These are phyloP conservation scores for Amylocarpus encephaloides DNA, from an alignment of 2,329 filamentous ascomycete genomes.

Conservation along the genomic window DNA sequence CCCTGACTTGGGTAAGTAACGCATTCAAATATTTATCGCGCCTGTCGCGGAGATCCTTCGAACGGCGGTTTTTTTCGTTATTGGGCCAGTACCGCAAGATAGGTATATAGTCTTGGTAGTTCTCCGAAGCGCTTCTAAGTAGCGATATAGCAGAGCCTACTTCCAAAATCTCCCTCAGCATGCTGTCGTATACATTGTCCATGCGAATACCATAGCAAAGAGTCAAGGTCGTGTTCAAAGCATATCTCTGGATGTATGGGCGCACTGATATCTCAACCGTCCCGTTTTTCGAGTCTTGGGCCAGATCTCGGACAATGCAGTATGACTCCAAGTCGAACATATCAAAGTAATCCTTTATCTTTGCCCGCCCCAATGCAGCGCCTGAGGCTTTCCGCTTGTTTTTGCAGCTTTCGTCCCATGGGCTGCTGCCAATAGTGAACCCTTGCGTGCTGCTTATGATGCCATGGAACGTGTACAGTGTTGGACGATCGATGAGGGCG, in stretches of 20 bases:
- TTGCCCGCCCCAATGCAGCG: constrained; percentile 39
- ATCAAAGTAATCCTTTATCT: constrained; percentile 41
- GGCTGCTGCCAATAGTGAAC: constrained; percentile 48
- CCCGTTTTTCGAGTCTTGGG: constrained; percentile 38
- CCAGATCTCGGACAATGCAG: constrained; percentile 43
- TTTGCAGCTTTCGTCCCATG: constrained; percentile 48
- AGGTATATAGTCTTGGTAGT: constrained; percentile 48
- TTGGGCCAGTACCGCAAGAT: constrained; percentile 44
- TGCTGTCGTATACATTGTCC: constrained; percentile 45
- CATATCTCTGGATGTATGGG: constrained; percentile 47
- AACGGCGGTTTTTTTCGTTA: constrained; percentile 43
- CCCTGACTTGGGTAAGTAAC: constrained; percentile 43
- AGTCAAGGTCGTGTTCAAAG: constrained; percentile 47
- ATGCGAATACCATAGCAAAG: constrained; percentile 50
- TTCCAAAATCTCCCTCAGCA: constrained; percentile 46
- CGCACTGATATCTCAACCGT: constrained; percentile 39
- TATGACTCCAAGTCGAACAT: constrained; percentile 50
- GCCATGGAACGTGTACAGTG: constrained; percentile 47
- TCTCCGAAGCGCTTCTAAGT: constrained; percentile 44
- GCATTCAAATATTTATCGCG: constrained; percentile 44
- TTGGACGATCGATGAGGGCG: constrained; percentile 44
- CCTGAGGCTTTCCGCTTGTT: constrained; percentile 47
- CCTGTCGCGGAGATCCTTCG: constrained; percentile 41
- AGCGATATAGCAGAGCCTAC: constrained; percentile 47
- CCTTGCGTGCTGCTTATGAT: constrained; percentile 46